Percentiles rank a stretch among this genome's conserved stretches.
Evolutionary conservation across 2,329 filamentous ascomycete species (phyloP).

Genomic region (Paramyrothecium sp.): DNA sequence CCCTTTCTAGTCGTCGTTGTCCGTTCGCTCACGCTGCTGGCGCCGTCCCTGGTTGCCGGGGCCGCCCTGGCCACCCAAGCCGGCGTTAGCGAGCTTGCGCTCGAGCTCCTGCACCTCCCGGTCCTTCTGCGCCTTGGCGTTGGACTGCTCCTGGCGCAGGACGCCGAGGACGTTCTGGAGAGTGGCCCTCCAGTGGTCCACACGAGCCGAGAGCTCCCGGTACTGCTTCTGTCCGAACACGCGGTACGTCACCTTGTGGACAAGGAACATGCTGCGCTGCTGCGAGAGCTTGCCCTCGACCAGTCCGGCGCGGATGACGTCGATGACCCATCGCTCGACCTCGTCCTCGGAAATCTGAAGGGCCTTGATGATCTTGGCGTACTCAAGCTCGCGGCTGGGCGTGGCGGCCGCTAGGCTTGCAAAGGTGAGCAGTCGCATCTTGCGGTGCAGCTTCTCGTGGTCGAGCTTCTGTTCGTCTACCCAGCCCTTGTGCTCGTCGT

Average conservation of each 20-base stretch:
- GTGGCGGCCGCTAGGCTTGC: slow-evolving; percentile 83
- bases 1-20: slow-evolving; percentile 53
- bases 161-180: slow-evolving; percentile 76
- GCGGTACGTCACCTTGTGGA: slow-evolving; percentile 94
- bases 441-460: slow-evolving; percentile 75
- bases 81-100: slow-evolving; percentile 56
- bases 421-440: slow-evolving; percentile 94
- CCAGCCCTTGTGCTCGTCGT: slow-evolving; percentile 85
- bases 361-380: slow-evolving; percentile 78
- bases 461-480: slow-evolving; percentile 75
- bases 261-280: slow-evolving; percentile 87
- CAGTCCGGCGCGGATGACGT: slow-evolving; percentile 91
- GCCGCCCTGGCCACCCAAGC: slow-evolving; percentile 29
- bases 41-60: slow-evolving; percentile 26
- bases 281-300: slow-evolving; percentile 97
- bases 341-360: slow-evolving; percentile 81
- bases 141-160: slow-evolving; percentile 76
- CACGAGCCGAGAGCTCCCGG: slow-evolving; percentile 84
- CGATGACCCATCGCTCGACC: slow-evolving; percentile 98
- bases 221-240: slow-evolving; percentile 98
- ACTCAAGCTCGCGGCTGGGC: slow-evolving; percentile 83
- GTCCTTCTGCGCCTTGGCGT: slow-evolving; percentile 75
- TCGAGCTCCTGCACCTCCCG: slow-evolving; percentile 71
- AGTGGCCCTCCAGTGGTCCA: slow-evolving; percentile 89
- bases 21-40: slow-evolving; percentile 46